phyloP scores from a whole-genome alignment of 2,329 filamentous ascomycete genomes.

The Ambrosiella xylebori region DNA sequence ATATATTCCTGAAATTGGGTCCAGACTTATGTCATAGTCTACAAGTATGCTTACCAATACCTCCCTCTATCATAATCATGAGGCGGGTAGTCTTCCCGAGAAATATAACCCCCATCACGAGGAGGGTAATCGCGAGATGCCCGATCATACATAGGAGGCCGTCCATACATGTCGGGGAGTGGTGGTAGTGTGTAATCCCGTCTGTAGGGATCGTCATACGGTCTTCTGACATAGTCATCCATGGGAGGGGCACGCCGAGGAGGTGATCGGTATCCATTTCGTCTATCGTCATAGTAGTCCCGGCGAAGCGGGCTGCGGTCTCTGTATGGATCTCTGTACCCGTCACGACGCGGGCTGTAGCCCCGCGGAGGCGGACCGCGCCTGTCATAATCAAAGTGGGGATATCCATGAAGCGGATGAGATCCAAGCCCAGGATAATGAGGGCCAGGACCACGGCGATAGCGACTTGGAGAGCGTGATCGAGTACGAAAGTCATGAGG shows the following conservation, averaged over 20 bases:
- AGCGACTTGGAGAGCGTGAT: slow-evolving; percentile 58
- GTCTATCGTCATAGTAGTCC: slow-evolving; percentile 72
- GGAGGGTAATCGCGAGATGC: slow-evolving; percentile 33
- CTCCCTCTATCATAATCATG: slow-evolving; percentile 27
- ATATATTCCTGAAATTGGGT: neutral
- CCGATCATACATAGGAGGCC: slow-evolving; percentile 37
- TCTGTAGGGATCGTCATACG: slow-evolving; percentile 65
- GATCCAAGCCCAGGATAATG: neutral
- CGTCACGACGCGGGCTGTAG: slow-evolving; percentile 62
- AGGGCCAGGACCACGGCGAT: slow-evolving; percentile 19
- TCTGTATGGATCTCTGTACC: slow-evolving; percentile 58
- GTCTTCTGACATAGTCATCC: slow-evolving; percentile 56
- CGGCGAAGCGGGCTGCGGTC: slow-evolving; percentile 73
- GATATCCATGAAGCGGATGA: slow-evolving; percentile 18
- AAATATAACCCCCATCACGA: slow-evolving; percentile 33
- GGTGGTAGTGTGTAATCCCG: slow-evolving; percentile 46
- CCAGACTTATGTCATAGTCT: neutral
- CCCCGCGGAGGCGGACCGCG: slow-evolving; percentile 55
- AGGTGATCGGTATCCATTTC: slow-evolving; percentile 59
- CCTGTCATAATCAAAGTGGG: slow-evolving; percentile 54
- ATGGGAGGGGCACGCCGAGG: slow-evolving; percentile 61
- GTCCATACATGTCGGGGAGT: slow-evolving; percentile 42
- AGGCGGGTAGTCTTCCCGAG: slow-evolving; percentile 24
- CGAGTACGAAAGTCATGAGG: slow-evolving; percentile 46
- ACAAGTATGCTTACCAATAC: slow-evolving; percentile 26